Evolutionary conservation across 192 early-diverging fungal genomes (phyloP).

Genomic region (Coemansia sp.): DNA sequence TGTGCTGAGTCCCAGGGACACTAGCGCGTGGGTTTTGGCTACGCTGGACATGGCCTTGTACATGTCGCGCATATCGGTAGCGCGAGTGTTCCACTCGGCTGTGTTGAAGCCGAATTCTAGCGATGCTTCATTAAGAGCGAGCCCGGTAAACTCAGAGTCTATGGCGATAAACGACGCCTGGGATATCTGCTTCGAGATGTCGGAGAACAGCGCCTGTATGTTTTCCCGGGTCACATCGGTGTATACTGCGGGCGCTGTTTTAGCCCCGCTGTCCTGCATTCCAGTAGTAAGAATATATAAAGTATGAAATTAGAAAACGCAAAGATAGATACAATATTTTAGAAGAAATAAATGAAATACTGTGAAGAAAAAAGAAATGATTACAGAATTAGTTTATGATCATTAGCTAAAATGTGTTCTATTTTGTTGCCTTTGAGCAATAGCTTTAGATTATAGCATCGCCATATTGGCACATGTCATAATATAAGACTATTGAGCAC

Average conservation of each 20-base stretch:
- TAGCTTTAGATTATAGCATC: too few species aligned
- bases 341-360: too few species aligned
- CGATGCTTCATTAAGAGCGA: slow-evolving; percentile 54
- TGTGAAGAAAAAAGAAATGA: background rate
- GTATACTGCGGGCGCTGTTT: slow-evolving; percentile 44
- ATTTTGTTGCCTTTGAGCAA: too few species aligned
- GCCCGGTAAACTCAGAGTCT: slow-evolving; percentile 91
- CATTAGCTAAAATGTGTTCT: background rate
- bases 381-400: background rate
- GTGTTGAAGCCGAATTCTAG: slow-evolving; percentile 30
- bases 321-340: background rate
- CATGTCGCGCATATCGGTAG: slow-evolving; percentile 76
- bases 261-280: slow-evolving; percentile 11
- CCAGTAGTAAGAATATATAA: background rate
- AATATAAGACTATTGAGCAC: too few species aligned
- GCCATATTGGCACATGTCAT: too few species aligned
- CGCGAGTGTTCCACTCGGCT: slow-evolving; percentile 39
- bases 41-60: slow-evolving; percentile 74
- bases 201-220: slow-evolving; percentile 47
- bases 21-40: slow-evolving; percentile 72
- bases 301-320: background rate
- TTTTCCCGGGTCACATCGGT: slow-evolving; percentile 71
- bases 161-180: slow-evolving; percentile 76
- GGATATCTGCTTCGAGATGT: slow-evolving; percentile 49
- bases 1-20: slow-evolving; percentile 75